Conservation (phyloP, 352 stramenopile genomes). For the Pythium aphanidermatum region DNA sequence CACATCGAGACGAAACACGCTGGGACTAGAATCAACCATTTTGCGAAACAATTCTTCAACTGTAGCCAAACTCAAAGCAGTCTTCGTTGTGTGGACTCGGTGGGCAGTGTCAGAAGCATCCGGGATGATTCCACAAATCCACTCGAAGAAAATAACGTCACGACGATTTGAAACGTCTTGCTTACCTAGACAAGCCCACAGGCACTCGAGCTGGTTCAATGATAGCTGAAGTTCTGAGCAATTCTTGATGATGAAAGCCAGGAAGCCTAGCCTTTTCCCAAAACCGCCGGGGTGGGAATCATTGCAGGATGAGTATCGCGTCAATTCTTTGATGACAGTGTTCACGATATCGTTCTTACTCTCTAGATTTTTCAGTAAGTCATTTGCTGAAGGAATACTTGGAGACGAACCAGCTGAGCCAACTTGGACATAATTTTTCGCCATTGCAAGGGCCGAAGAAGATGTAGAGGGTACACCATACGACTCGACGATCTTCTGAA, state of each 20-base stretch:
- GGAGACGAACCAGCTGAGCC: background rate
- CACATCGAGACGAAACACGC: slow-evolving; percentile 10
- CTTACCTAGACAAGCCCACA: slow-evolving; percentile 52
- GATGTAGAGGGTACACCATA: slow-evolving; percentile 25
- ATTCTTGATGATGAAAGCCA: slow-evolving; percentile 69
- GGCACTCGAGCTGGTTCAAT: slow-evolving; percentile 45
- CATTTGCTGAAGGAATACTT: slow-evolving; percentile 26
- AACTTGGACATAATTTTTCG: slow-evolving; percentile 18
- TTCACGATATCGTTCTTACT: slow-evolving; percentile 49
- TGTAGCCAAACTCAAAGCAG: slow-evolving; percentile 33
- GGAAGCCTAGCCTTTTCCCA: slow-evolving; percentile 55
- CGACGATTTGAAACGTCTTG: slow-evolving; percentile 15
- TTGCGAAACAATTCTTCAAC: slow-evolving; percentile 22
- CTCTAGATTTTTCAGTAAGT: slow-evolving; percentile 67
- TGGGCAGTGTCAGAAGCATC: slow-evolving; percentile 71
- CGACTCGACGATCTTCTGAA: slow-evolving; percentile 56
- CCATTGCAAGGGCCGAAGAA: slow-evolving; percentile 36
- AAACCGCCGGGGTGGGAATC: background rate
- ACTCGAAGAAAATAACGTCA: slow-evolving; percentile 65
- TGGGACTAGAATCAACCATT: slow-evolving; percentile 14
- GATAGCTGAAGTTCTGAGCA: slow-evolving; percentile 65
- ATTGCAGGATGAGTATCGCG: slow-evolving; percentile 16
- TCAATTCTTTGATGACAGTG: slow-evolving; percentile 54
- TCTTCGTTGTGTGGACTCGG: slow-evolving; percentile 51
- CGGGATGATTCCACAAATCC: slow-evolving; percentile 58